Conservation (phyloP, 495 filamentous ascomycete species). For the Venustampulla echinocandica region DNA sequence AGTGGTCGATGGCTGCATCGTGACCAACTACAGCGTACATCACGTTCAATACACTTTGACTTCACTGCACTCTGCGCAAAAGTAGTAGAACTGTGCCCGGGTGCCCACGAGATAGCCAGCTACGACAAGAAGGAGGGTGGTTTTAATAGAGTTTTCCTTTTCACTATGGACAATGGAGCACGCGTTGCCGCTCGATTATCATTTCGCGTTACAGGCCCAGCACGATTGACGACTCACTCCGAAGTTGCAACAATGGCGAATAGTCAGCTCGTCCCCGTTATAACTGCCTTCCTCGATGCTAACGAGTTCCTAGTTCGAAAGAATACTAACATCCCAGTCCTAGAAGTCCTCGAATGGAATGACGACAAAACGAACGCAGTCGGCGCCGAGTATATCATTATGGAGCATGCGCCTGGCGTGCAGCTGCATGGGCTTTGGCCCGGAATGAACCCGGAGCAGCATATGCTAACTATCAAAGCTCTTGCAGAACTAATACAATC, state of each 20-base stretch:
- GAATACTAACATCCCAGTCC: conserved; percentile 31
- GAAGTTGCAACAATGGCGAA: conserved; percentile 41
- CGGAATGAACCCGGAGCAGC: conserved; percentile 30
- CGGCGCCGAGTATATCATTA: conserved; percentile 39
- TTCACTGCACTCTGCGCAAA: conserved; percentile 31
- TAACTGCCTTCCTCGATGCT: background rate
- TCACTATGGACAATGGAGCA: conserved; percentile 29
- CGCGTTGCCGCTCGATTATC: conserved; percentile 32
- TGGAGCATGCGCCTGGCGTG: conserved; percentile 32
- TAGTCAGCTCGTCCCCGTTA: conserved; percentile 22
- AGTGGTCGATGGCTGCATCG: conserved; percentile 35
- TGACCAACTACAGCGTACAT: conserved; percentile 31
- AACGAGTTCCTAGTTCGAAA: conserved; percentile 24
- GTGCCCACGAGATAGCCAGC: conserved; percentile 20
- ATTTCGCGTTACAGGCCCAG: conserved; percentile 27
- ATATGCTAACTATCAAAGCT: conserved; percentile 30
- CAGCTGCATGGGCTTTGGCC: conserved; percentile 31
- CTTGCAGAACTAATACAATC: conserved; percentile 28
- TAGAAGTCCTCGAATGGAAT: conserved; percentile 35
- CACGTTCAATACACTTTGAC: conserved; percentile 32
- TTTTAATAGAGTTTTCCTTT: conserved; percentile 37
- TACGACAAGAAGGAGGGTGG: conserved; percentile 35
- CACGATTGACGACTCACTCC: conserved; percentile 32
- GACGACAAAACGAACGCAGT: conserved; percentile 28
- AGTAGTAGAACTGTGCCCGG: conserved; percentile 24